phyloP scores from a whole-genome alignment of 768 basidiomycete species.

The Macrolepiota dolichaula region DNA sequence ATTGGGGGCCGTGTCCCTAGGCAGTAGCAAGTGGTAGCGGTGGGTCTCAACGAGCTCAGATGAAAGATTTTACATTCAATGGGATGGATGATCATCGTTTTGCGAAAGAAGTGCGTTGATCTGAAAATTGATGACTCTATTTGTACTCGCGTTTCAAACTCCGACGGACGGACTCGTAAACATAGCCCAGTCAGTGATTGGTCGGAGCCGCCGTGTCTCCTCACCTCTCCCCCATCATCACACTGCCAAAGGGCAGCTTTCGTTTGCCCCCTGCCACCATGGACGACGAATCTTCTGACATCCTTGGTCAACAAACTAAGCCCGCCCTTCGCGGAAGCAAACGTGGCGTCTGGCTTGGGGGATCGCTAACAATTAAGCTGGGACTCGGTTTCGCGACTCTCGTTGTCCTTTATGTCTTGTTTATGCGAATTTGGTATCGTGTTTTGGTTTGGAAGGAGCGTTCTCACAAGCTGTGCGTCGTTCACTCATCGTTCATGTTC shows the following conservation, averaged over 20 bases:
- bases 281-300: conserved; percentile 69
- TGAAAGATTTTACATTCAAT: conserved; percentile 3
- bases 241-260: conserved; percentile 26
- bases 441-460: conserved; percentile 60
- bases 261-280: conserved; percentile 35
- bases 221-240: conserved; percentile 33
- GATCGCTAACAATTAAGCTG: conserved; percentile 37
- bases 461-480: conserved; percentile 59
- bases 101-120: background rate
- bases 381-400: conserved; percentile 33
- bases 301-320: conserved; percentile 57
- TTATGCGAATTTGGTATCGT: conserved; percentile 38
- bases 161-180: conserved; percentile 20
- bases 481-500: background rate
- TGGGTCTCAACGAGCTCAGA: conserved; percentile 16
- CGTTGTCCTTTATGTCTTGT: conserved; percentile 33
- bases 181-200: conserved; percentile 30
- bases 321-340: conserved; percentile 27
- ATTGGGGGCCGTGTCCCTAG: conserved; percentile 71
- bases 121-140: conserved; percentile 12
- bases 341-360: conserved; percentile 28
- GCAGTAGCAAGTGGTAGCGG: conserved; percentile 60
- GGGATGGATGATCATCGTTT: background rate
- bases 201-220: conserved; percentile 25
- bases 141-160: conserved; percentile 11